Conservation (phyloP, 2,329 filamentous ascomycete species). For the Pseudogymnoascus sp. region DNA sequence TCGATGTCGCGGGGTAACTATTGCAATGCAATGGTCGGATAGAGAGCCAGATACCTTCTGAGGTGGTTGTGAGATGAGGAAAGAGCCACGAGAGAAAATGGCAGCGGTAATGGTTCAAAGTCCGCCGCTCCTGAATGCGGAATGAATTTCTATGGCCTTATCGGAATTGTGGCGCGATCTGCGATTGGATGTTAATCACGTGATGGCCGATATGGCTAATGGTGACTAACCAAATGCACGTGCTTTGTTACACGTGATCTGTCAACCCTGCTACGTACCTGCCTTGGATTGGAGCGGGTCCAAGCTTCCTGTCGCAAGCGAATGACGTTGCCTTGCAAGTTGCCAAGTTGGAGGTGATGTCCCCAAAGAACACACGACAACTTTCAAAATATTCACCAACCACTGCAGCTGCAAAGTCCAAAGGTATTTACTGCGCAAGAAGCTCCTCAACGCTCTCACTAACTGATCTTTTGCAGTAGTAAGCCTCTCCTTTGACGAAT, state of each 20-base stretch:
- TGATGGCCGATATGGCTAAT: neutral
- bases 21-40: neutral
- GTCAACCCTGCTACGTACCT: neutral
- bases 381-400: neutral
- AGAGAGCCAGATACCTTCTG: neutral
- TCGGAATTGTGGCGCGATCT: slow-evolving; percentile 6
- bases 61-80: neutral
- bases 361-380: slow-evolving; percentile 6
- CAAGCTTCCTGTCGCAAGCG: slow-evolving; percentile 4
- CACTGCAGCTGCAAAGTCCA: neutral
- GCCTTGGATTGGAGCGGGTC: slow-evolving; percentile 22
- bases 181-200: neutral
- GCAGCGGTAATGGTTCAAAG: neutral
- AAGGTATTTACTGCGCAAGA: neutral
- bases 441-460: neutral
- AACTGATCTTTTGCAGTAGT: neutral
- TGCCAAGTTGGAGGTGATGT: slow-evolving; percentile 7
- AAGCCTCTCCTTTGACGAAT: neutral
- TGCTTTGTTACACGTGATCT: neutral
- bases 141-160: slow-evolving; percentile 8
- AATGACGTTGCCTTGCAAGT: slow-evolving; percentile 8
- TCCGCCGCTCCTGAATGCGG: slow-evolving; percentile 2
- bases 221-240: neutral
- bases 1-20: neutral
- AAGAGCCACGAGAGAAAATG: neutral